Evolutionary conservation across 1,139 yeast genomes (phyloP), one percentile per base, ranked within the genome.

Genomic region (Suhomyces choctaworum): DNA sequence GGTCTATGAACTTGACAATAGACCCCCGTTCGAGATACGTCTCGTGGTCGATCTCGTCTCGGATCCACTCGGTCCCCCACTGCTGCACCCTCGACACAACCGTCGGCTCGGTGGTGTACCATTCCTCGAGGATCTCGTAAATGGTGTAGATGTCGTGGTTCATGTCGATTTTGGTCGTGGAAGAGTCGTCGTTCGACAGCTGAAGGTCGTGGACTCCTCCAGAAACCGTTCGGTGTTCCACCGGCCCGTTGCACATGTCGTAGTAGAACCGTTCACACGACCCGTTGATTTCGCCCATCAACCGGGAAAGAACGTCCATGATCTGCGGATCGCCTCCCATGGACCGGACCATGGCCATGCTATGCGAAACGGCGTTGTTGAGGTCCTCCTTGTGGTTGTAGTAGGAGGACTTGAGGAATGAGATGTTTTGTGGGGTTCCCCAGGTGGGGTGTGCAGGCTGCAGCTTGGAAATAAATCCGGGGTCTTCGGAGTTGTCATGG

Each of bases 61-160:
- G 29, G 21, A 48, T 40, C 52, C 52, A 48, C 26, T 40, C 37
- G 27, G 42, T 40, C 16, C 51, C 51, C 48, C 49, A 46, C 14
- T 37, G 36, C 19, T 35, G 41, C 16, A 48, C 37, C 5, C 52
- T 35, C 6, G 40, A 25, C 17, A 34, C 40, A 11, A 48, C 38
- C 8, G 41, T 27, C 1, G 51, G 52, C 22, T 39, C 44, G 5
- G 23, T 40, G 17, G 31, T 20, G 33, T 42, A 47, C 52, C 52
- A 48, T 28, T 48, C 52, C 20, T 48, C 47, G 25, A 48, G 27
- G 16, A 48, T 42, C 29, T 47, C 48, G 32, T 40, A 39, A 16
- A 48, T 42, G 5, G 51, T 44, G 26, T 31, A 39, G 23, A 48
- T 47, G 19, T 48, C 48, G 31, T 48, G 48, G 36, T 48, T 47